These are phyloP conservation scores for Pascua guehoae DNA, from an alignment of 1,284 basidiomycete genomes.

Conservation along the genomic window DNA sequence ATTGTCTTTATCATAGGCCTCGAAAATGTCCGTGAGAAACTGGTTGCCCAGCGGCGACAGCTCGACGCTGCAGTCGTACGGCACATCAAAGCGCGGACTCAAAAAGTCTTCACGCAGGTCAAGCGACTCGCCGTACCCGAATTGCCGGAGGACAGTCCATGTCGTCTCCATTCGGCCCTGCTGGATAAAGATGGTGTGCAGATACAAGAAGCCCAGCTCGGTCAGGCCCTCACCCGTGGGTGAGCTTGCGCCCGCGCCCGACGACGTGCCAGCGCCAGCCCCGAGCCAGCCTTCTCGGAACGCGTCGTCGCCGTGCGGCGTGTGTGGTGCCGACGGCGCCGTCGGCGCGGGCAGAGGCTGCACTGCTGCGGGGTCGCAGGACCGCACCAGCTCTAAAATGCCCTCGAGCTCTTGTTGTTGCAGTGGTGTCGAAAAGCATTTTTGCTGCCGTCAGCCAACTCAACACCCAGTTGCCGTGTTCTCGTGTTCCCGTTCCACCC, in stretches of 20 bases:
- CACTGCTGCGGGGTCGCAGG: conserved; percentile 56
- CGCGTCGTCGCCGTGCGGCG: conserved; percentile 6
- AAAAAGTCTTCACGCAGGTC: conserved; percentile 83
- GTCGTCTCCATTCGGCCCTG: conserved; percentile 94
- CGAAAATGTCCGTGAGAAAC: conserved; percentile 96
- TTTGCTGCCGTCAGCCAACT: conserved; percentile 57
- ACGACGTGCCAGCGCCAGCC: conserved; percentile 3
- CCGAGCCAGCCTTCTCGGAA: conserved; percentile 2
- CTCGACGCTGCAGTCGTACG: conserved; percentile 90
- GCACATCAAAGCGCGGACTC: conserved; percentile 86
- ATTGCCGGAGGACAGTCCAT: conserved; percentile 92
- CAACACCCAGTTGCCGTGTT: background rate
- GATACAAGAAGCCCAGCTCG: conserved; percentile 87
- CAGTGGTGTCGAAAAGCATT: conserved; percentile 90
- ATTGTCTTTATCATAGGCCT: conserved; percentile 94
- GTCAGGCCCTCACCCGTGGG: conserved; percentile 64
- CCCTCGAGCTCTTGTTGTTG: conserved; percentile 90
- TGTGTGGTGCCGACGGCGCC: conserved; percentile 1
- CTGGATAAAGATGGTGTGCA: conserved; percentile 97
- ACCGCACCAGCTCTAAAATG: conserved; percentile 78
- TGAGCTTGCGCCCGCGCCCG: conserved; percentile 9
- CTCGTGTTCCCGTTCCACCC: conserved; percentile 13
- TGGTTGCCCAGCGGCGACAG: conserved; percentile 89
- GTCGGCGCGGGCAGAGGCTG: conserved; percentile 30
- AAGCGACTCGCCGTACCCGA: conserved; percentile 93